Evolutionary conservation across 768 basidiomycete genomes (phyloP).

Genomic region (Lactarius psammicola): DNA sequence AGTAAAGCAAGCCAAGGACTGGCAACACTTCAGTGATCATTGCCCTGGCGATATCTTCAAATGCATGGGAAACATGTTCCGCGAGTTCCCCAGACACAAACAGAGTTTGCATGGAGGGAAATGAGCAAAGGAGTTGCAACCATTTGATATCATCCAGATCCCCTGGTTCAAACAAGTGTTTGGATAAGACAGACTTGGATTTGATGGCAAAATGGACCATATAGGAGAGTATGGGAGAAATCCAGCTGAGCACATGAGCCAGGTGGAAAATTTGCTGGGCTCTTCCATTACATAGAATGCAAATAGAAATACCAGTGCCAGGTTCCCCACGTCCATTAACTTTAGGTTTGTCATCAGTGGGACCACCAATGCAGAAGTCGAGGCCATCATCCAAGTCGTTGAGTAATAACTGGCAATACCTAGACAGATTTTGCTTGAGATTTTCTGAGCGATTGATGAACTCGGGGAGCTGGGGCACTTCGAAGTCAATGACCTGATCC

Average conservation of each 20-base stretch:
- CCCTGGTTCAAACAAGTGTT: background rate
- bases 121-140: background rate
- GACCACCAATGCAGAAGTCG: background rate
- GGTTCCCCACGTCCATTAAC: background rate
- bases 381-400: background rate
- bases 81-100: background rate
- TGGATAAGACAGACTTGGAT: background rate
- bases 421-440: background rate
- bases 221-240: background rate
- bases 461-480: background rate
- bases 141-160: background rate
- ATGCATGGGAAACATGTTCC: background rate
- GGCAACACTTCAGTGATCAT: background rate
- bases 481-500: background rate
- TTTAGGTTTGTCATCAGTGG: background rate
- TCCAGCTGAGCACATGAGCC: background rate
- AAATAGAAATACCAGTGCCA: background rate
- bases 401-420: background rate
- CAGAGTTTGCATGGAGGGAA: background rate
- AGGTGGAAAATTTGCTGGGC: background rate
- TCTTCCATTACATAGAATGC: background rate
- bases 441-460: background rate
- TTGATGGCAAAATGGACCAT: background rate
- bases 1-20: background rate
- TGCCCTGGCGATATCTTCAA: background rate